Base-by-base conservation (phyloP, 805 yeast species). In the Sugiyamaella lignohabitans region DNA sequence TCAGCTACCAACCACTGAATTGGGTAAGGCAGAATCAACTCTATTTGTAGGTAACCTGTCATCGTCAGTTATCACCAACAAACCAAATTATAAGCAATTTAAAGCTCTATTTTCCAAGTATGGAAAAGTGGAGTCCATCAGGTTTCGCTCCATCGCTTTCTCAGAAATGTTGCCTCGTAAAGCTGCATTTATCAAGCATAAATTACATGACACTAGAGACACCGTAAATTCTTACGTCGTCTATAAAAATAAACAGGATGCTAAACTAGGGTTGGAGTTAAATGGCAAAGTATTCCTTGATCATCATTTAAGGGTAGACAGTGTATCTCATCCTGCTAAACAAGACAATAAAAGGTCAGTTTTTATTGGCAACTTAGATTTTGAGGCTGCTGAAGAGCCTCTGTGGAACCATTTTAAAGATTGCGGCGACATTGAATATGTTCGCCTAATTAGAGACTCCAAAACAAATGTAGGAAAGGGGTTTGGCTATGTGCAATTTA, bases 381-480 rank as follows among this genome's bases (percentile, higher is more conserved):
- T 93, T 61, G 96, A 87, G 63, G 95, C 87, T 62, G 76, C 76
- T 49, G 99, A 93, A 65, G 98, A 93, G 63, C 74, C 79, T 29
- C 70, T 93, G 30, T 93, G 96, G 95, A 74, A 71, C 45, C 87
- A 82, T 63, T 93, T 93, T 68, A 72, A 71, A 51, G 64, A 58
- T 2, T 72, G 80, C 53, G 87, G 86, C 22, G 81, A 77, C 22
- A 84, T 93, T 46, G 95, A 88, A 63, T 82, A 84, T 52, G 96
- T 93, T 27, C 78, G 99, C 64, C 76, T 93, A 40, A 77, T 93
- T 29, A 79, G 99, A 62, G 99, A 93, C 63, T 69, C 95, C 16
- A 87, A 87, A 68, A 91, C 97, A 19, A 91, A 93, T 59, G 72
- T 91, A 49, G 99, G 98, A 53, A 93, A 93, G 68, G 99, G 99